A percentile compares a stretch with the other conserved stretches of the same genome.
phyloP scores from a whole-genome alignment of 2,329 filamentous ascomycete species.

The Colletotrichum ledebouriae region DNA sequence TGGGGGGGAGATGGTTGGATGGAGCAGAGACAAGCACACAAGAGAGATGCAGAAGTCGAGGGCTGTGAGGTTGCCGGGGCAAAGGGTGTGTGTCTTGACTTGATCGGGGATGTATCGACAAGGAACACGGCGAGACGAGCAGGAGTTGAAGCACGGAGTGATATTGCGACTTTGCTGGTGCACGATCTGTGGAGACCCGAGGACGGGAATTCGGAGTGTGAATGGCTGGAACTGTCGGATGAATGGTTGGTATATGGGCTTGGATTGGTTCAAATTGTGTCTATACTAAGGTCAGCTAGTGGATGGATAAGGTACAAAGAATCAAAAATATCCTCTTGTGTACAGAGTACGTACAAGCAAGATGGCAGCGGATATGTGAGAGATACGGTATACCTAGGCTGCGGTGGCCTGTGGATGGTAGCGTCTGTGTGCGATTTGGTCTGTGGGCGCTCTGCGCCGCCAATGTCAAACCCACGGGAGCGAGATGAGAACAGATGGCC shows the following conservation, averaged over 20 bases:
- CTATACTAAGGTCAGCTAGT: too few species aligned
- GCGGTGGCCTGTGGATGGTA: not conserved
- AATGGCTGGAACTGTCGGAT: slow-evolving; percentile 56
- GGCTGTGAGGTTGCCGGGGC: slow-evolving; percentile 42
- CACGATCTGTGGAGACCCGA: not conserved
- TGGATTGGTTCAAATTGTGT: slow-evolving; percentile 27
- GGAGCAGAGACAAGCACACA: slow-evolving; percentile 22
- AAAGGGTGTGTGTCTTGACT: slow-evolving; percentile 29
- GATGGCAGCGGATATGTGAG: slow-evolving; percentile 3
- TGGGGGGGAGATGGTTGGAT: slow-evolving; percentile 40
- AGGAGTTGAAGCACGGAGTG: slow-evolving; percentile 9
- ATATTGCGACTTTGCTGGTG: slow-evolving; percentile 11
- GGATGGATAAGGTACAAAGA: too few species aligned
- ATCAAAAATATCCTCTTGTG: too few species aligned
- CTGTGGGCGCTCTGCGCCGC: too few species aligned
- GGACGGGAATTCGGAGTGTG: slow-evolving; percentile 47
- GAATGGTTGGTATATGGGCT: slow-evolving; percentile 47
- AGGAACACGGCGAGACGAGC: not conserved
- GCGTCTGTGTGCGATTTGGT: not conserved
- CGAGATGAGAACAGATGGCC: slow-evolving; percentile 47
- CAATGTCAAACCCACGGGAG: slow-evolving; percentile 51
- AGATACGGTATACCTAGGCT: not conserved
- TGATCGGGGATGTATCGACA: slow-evolving; percentile 8
- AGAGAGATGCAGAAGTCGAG: slow-evolving; percentile 35
- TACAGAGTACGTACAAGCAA: too few species aligned